A percentile compares a stretch with the other conserved stretches of the same genome.
These are phyloP conservation scores for Sanghuangporus weigelae DNA, from an alignment of 1,284 basidiomycete genomes.

Conservation along the genomic window DNA sequence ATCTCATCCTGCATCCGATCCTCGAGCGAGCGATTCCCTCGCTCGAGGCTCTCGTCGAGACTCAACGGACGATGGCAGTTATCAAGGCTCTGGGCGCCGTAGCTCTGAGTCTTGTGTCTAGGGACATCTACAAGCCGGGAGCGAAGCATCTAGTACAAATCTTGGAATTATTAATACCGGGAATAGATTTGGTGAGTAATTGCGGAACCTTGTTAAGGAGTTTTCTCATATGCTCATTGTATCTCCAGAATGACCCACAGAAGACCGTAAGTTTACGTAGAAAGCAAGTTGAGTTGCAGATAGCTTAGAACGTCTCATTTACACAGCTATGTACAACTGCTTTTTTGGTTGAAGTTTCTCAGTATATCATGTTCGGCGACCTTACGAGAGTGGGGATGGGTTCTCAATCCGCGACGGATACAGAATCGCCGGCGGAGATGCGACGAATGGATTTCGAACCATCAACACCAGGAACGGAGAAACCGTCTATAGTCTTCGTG, in stretches of 20 bases:
- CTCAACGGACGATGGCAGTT: constrained; percentile 79
- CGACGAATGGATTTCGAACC: constrained; percentile 15
- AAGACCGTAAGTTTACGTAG: constrained; percentile 62
- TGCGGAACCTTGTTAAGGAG: background rate
- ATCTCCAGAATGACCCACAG: constrained; percentile 72
- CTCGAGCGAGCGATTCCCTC: constrained; percentile 85
- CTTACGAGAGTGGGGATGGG: constrained; percentile 41
- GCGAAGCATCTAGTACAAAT: constrained; percentile 82
- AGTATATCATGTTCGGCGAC: constrained; percentile 81
- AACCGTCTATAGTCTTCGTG: constrained; percentile 6
- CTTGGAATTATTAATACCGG: constrained; percentile 82
- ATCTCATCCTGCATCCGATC: constrained; percentile 80
- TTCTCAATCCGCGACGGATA: constrained; percentile 16
- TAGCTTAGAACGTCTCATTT: constrained; percentile 10
- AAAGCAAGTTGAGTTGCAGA: background rate
- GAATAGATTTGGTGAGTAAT: constrained; percentile 65
- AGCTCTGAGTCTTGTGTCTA: constrained; percentile 73
- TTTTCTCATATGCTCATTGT: constrained; percentile 7
- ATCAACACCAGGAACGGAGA: background rate
- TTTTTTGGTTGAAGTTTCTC: constrained; percentile 74
- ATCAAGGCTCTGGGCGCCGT: constrained; percentile 84
- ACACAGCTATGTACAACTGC: constrained; percentile 64
- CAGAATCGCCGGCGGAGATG: constrained; percentile 10
- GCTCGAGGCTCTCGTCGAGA: constrained; percentile 85
- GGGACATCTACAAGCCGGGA: constrained; percentile 71